phyloP scores from a whole-genome alignment of 129 eudicot species.

The Tagetes erecta region DNA sequence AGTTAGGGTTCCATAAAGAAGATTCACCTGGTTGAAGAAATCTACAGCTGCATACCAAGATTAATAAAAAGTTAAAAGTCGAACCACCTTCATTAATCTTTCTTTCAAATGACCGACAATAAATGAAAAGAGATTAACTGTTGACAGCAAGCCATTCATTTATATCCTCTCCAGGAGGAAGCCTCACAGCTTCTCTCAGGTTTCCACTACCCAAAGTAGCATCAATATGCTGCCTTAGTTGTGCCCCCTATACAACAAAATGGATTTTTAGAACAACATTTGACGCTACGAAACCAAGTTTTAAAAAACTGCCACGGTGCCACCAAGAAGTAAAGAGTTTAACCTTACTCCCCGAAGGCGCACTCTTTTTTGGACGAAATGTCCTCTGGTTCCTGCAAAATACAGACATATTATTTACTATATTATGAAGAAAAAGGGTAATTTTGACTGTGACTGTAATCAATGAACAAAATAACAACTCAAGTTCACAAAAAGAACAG shows the following conservation, averaged over 20 bases:
- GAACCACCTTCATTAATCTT: constrained; percentile 18
- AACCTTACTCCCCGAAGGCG: constrained; percentile 98
- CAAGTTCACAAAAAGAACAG: no score
- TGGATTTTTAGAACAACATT: neutral
- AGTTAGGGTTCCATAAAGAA: constrained; percentile 90
- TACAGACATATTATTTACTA: neutral
- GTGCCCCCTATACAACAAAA: constrained; percentile 70
- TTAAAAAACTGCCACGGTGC: neutral
- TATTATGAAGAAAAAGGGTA: no score
- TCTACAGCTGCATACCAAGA: constrained; percentile 79
- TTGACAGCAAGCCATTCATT: constrained; percentile 99
- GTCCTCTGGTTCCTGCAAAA: constrained; percentile 82
- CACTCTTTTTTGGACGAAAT: constrained; percentile 90
- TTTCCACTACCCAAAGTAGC: constrained; percentile 97
- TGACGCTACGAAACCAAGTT: neutral
- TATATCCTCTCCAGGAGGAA: constrained; percentile 96
- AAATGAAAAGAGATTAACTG: constrained; percentile 45
- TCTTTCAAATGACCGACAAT: neutral
- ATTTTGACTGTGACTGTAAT: no score
- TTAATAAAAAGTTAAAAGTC: constrained; percentile 23
- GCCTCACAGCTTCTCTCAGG: constrained; percentile 91
- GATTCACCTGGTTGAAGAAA: constrained; percentile 96
- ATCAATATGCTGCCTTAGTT: constrained; percentile 88
- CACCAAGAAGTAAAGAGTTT: constrained; percentile 2
- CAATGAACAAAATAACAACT: no score